Base-by-base conservation (phyloP, 768 basidiomycete genomes). In the Lyophyllum semitale region DNA sequence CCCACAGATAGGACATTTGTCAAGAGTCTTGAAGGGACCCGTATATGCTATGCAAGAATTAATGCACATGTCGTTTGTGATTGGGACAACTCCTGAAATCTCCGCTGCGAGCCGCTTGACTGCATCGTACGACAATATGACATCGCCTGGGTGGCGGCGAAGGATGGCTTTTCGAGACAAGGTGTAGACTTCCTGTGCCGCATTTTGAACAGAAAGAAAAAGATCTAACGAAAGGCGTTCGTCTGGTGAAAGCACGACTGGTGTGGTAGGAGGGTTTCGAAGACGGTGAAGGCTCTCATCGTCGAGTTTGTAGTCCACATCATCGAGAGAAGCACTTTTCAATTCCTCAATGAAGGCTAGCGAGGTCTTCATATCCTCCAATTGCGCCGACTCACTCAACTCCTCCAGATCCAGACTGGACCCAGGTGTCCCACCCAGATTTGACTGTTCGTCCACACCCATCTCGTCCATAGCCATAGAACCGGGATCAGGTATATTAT, bases 41-140 rank as follows among this genome's bases (percentile, higher is more conserved):
- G 63, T 65, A 35, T 58, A 71, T 42, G 52, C 69, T 1, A 63
- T 65, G 44, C 58, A 71, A n/a, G 51, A 51, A 30, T 64, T 62
- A 1, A 25, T 47, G 42, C 69, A 71, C 68, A 71, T 68, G 29
- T 69, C 58, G 12, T 58, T 11, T 2, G 46, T 26, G 30, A 71
- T 56, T 1, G 65, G 54, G 25, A 41, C 25, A 6, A 71, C 55
- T 4, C 67, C 66, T 13, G 46, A 65, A 9, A 61, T 17, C 4
- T 61, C 42, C 0, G 33, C 58, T 1, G 66, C 13, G 0, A n/a
- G 17, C 17, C 32, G 27, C 33, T 35, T 35, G 4, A 35, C 33
- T 4, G 8, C 13, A 35, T 7, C 33, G 13, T 35, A 15, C 13
- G 33, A 35, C 8, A 35, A 15, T 3, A 35, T 35, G 15, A 8